Base-by-base conservation (phyloP, 2,329 filamentous ascomycete species). In the Aureobasidium namibiae region DNA sequence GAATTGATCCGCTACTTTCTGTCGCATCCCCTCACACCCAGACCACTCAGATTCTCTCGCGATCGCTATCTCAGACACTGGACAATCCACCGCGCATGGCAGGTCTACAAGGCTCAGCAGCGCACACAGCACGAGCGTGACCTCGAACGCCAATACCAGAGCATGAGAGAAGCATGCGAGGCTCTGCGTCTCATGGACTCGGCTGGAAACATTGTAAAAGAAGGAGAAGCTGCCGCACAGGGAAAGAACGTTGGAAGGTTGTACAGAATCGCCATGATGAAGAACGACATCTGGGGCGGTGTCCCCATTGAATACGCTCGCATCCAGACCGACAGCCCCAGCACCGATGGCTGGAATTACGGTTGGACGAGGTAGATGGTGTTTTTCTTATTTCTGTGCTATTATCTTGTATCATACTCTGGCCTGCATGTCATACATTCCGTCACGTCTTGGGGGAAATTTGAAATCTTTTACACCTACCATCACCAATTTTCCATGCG, bases 61-160 rank as follows among this genome's bases (percentile, higher is more conserved):
- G 88, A 88, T 74, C 86, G 94, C 60, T 83, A 85, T 74, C 85
- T 99, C 64, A 89, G 94, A 48, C 94, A 99, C 80, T 99, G 94
- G 94, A 97, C 94, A 54, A 97, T 99, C 74, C 92, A 97, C 79
- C 91, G 94, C 67, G 92, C 92, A 23, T 97, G 92, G 90, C 81
- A 89, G 68, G 80, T 97, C 31, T 88, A 87, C 75, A 85, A 86
- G 67, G 82, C 86, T 66, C 82, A 88, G 70, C 81, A 85, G 67
- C 85, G 85, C 50, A 78, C 82, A 64, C 75, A 78, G 36, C 80
- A 84, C 54, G 81, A 89, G 70, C 76, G 80, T 58, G 89, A 92
- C 72, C 81, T 96, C 48, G 84, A 90, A 76, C 80, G 89, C 42
- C 84, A 84, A 78, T 91, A 92, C 76, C 86, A 89, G 69, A 84